These are phyloP conservation scores for Mycena vitilis DNA, from an alignment of 768 basidiomycete genomes.

Conservation along the genomic window DNA sequence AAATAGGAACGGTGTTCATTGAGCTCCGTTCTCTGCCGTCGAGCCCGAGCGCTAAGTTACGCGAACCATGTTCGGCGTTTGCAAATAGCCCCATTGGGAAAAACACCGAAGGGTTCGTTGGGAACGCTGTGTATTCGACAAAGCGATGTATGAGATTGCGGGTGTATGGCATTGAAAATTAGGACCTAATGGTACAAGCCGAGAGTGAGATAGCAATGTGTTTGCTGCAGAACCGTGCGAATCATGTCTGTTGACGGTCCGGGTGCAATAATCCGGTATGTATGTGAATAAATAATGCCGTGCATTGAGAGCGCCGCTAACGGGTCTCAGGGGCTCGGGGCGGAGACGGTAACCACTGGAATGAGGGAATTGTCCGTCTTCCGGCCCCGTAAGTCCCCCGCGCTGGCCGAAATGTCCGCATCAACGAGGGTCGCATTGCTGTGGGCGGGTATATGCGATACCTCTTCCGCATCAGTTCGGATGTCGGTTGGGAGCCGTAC, in stretches of 20 bases:
- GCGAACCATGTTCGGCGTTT: not conserved
- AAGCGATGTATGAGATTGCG: not conserved
- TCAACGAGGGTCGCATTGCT: conserved; percentile 33
- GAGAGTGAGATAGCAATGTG: not conserved
- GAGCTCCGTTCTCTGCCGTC: conserved; percentile 1
- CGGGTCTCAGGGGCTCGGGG: conserved; percentile 16
- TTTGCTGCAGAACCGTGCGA: not conserved
- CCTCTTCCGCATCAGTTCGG: conserved; percentile 24
- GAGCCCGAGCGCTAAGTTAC: conserved; percentile 12
- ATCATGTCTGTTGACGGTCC: not conserved
- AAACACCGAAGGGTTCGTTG: not conserved
- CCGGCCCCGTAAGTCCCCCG: not conserved
- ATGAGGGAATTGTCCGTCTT: not conserved
- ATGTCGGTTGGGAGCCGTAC: conserved; percentile 29
- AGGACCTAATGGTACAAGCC: conserved; percentile 10
- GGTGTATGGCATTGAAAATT: not conserved
- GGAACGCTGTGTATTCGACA: conserved; percentile 1
- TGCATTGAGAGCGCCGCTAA: not conserved
- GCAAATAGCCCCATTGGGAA: not conserved
- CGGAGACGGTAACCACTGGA: conserved; percentile 26
- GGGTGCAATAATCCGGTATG: conserved; percentile 2
- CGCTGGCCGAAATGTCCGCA: not conserved
- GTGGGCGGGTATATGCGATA: conserved; percentile 29
- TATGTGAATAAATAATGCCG: not conserved
- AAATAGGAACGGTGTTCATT: no score